Base-by-base conservation (phyloP, 176 grass and related monocot genomes). In the Pharus latifolius region DNA sequence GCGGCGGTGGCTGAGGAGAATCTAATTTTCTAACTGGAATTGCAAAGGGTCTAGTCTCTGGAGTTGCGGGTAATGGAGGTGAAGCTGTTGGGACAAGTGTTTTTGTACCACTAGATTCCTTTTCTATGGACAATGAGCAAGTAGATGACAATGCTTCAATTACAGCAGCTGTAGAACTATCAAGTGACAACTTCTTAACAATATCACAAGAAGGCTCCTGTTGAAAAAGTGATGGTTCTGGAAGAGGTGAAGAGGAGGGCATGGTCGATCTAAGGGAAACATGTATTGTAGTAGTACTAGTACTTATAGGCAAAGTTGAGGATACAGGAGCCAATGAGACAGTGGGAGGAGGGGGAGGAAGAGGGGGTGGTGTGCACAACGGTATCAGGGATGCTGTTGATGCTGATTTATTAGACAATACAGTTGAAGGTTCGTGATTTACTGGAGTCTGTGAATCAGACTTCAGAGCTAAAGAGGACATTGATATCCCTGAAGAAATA, bases 311-410 rank as follows among this genome's bases (percentile, higher is more conserved):
- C 49, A 41, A 27, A 45, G 25, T 38, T 60, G 53, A 29, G n/a
- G 84, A 17, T 67, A 73, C 18, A 52, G 73, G 78, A 41, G 63
- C 52, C 63, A 87, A 69, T 13, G 73, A 63, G 24, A 72, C 54
- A 17, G 26, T 66, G 35, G 78, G 53, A 54, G 84, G 78, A 63
- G 70, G 77, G 13, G 59, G 78, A 72, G 78, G 84, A 86, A 70
- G 84, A 72, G 66, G 77, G 5, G 73, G 65, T 56, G 84, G 84
- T 28, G 61, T 52, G 35, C 67, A 49, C 17, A 52, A 59, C 38
- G 57, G 72, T 70, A 70, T 43, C 16, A 79, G 1, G 20, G 61
- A 79, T 68, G 82, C 46, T n/a, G 82, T 68, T 43, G 79, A 31
- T 78, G 58, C 73, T 55, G 65, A 54, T 40, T 71, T 84, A 57